Evolutionary conservation across 352 stramenopile species (phyloP).

Genomic region (Phytophthora idaei): DNA sequence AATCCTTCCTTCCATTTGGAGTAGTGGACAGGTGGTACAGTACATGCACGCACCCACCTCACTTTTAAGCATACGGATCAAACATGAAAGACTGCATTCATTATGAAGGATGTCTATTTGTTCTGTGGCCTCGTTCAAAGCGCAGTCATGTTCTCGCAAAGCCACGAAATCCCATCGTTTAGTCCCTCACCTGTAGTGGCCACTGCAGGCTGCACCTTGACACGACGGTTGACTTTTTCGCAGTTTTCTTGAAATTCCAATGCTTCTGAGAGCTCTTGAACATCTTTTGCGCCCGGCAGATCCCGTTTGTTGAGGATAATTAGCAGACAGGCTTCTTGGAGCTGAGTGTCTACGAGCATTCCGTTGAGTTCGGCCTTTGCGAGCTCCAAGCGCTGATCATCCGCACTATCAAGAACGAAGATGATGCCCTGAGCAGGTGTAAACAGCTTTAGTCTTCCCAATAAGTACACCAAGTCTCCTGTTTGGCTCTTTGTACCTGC

Average conservation of each 20-base stretch:
- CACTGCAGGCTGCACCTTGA: conserved; percentile 66
- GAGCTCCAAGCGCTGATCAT: conserved; percentile 66
- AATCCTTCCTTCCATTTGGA: conserved; percentile 8
- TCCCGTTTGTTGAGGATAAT: conserved; percentile 85
- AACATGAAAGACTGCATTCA: conserved; percentile 40
- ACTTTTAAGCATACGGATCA: conserved; percentile 23
- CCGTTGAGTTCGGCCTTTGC: conserved; percentile 75
- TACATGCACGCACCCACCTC: conserved; percentile 3
- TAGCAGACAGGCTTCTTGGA: conserved; percentile 69
- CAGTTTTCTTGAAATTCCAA: conserved; percentile 66
- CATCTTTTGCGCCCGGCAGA: conserved; percentile 51
- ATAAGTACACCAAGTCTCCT: not conserved
- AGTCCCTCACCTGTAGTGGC: conserved; percentile 81
- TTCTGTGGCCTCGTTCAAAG: conserved; percentile 40
- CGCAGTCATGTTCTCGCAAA: conserved; percentile 80
- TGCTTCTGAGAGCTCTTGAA: conserved; percentile 53
- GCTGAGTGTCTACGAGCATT: conserved; percentile 70
- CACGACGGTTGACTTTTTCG: conserved; percentile 51
- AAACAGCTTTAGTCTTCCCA: not conserved
- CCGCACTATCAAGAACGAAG: conserved; percentile 85
- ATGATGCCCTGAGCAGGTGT: conserved; percentile 61
- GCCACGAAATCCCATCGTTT: conserved; percentile 74
- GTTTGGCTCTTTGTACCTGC: conserved; percentile 44
- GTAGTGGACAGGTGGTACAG: conserved; percentile 11
- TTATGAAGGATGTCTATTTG: conserved; percentile 23